A percentile compares a stretch with the other conserved stretches of the same genome.
Conservation (phyloP, 2,329 filamentous ascomycete species). For the Cordyceps fumosorosea region DNA sequence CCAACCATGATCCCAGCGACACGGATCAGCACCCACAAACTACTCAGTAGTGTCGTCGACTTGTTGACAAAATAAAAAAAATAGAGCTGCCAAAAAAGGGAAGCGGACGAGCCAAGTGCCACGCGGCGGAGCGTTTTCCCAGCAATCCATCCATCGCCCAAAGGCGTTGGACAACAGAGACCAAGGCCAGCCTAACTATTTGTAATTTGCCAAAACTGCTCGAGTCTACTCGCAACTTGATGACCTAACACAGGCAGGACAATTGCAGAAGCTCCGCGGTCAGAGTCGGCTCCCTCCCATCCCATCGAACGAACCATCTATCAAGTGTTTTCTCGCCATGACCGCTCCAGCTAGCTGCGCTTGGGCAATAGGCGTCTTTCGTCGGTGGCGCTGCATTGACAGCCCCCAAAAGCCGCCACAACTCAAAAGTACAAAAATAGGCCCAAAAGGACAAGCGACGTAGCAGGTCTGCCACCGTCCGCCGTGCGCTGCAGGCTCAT, state of each 20-base stretch:
- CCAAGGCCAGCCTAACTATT: neutral
- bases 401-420: neutral
- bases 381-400: neutral
- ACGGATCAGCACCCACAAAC: neutral
- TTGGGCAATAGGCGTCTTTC: neutral
- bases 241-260: neutral
- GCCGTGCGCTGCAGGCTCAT: neutral
- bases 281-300: neutral
- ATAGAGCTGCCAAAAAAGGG: neutral
- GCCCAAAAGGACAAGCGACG: neutral
- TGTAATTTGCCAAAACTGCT: neutral
- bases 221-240: neutral
- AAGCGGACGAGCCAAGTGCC: neutral
- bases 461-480: neutral
- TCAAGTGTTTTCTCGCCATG: neutral
- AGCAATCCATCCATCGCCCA: too few relatives aligned
- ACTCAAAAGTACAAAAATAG: neutral
- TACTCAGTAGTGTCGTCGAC: neutral
- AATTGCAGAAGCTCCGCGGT: neutral
- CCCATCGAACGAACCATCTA: neutral
- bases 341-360: neutral
- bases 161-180: neutral
- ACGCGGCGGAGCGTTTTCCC: too few relatives aligned
- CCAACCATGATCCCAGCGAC: neutral
- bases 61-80: conserved; percentile 5